Evolutionary conservation across 495 filamentous ascomycete species (phyloP).

Genomic region (Lophiostoma macrostomum): DNA sequence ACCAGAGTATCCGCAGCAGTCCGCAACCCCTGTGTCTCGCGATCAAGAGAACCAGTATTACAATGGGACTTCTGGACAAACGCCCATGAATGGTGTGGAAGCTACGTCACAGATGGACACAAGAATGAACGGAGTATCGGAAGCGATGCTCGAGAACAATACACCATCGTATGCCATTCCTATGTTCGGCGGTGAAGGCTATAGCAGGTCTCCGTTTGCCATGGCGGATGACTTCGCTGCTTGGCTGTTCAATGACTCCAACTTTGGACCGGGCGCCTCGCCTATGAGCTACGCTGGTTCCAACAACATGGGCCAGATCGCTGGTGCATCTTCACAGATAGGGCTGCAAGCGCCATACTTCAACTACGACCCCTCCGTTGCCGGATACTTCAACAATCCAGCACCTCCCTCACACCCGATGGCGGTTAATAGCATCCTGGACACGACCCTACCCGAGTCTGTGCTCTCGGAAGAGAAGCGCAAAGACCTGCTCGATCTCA

Average conservation of each 20-base stretch:
- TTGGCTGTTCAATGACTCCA: constrained; percentile 77
- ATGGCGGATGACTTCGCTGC: constrained; percentile 91
- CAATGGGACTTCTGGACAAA: constrained; percentile 28
- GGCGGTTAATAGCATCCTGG: constrained; percentile 88
- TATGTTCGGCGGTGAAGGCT: constrained; percentile 76
- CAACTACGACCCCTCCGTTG: constrained; percentile 33
- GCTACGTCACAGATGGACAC: constrained; percentile 18
- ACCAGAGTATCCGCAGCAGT: constrained; percentile 17
- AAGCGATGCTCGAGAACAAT: constrained; percentile 58
- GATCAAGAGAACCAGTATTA: constrained; percentile 30
- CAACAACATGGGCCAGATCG: neutral
- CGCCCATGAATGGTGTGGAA: constrained; percentile 28
- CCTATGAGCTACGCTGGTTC: constrained; percentile 28
- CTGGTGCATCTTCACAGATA: constrained; percentile 24
- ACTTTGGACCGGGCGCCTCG: constrained; percentile 26
- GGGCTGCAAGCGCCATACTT: constrained; percentile 38
- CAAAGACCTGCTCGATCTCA: constrained; percentile 78
- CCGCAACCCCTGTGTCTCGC: constrained; percentile 2
- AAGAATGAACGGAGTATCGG: constrained; percentile 42
- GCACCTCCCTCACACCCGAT: constrained; percentile 66
- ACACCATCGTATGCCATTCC: constrained; percentile 69
- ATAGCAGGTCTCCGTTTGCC: constrained; percentile 81
- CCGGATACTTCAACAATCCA: constrained; percentile 31
- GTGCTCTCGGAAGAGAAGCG: constrained; percentile 85
- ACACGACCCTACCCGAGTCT: constrained; percentile 70